Base-by-base conservation (phyloP, 257 asterid species). In the Gentiana dahurica region DNA sequence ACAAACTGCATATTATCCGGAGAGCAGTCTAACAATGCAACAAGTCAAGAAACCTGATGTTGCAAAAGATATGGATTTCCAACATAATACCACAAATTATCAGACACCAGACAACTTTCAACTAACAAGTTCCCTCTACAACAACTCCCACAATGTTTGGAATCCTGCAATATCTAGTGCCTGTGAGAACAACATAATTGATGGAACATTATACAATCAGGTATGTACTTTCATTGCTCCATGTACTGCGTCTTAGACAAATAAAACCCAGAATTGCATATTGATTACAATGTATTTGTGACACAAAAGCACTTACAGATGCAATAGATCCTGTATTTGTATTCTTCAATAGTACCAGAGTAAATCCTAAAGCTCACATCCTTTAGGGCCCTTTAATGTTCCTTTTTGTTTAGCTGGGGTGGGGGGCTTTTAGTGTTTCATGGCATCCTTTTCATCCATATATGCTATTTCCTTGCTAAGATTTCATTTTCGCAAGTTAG, bases 171-270 rank as follows among this genome's bases (percentile, higher is more conserved):
- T 41, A 41, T 55, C 78, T 36, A 79, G 72, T 39, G 56, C 78
- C 3, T 73, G 78, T 34, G 68, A 59, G 46, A 62, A 78, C 69
- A 75, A 82, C 68, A 68, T 66, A 74, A 77, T 86, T 0, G 75
- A 77, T 44, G 75, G 68, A 47, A 71, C 68, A 69, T 65, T 94
- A 48, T 85, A 67, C 63, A 75, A 75, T 15, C 94, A 76, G 94
- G 92, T 83, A 43, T 0, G 24, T 71, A 43, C 13, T 58, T 12
- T 49, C 60, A 44, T 6, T n/a, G 8, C 36, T 35, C 8, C 45
- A 4, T 39, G 8, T 39, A 39, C 1, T 39, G 2, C 8, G 7
- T 39, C 5, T 12, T 6, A 52, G 2, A 43, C 33, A 56, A 45
- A 48, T 51, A 13, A 39, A 33, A 12, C 49, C 15, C 36, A 12